Conservation (phyloP, 306 rosid genomes). For the Fagus sylvatica region DNA sequence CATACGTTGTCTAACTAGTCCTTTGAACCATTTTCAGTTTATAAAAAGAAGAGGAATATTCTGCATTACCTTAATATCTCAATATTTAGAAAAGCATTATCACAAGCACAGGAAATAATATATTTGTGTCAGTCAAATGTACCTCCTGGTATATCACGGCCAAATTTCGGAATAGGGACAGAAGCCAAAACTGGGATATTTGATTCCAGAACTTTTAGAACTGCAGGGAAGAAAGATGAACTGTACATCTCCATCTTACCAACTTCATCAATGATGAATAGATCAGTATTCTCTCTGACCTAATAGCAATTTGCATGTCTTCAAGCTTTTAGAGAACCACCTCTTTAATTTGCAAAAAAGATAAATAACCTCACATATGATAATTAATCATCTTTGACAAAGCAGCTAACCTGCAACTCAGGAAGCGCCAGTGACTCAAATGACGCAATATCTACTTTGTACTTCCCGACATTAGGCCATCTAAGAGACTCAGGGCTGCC, state of each 20-base stretch:
- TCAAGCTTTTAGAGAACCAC: constrained; percentile 17
- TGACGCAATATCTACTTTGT: constrained; percentile 68
- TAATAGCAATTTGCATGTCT: constrained; percentile 20
- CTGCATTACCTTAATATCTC: background rate
- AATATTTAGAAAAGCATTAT: background rate
- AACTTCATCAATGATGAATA: constrained; percentile 80
- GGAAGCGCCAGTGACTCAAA: constrained; percentile 81
- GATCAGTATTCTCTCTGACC: constrained; percentile 72
- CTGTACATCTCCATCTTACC: constrained; percentile 91
- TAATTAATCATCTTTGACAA: constrained; percentile 6
- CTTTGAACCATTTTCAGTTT: background rate
- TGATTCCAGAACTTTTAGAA: constrained; percentile 69
- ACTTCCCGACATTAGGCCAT: constrained; percentile 90
- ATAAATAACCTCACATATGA: constrained; percentile 5
- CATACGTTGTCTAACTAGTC: background rate
- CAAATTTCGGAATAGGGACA: constrained; percentile 70
- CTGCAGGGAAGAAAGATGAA: constrained; percentile 83
- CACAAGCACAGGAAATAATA: background rate
- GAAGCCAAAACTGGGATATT: constrained; percentile 74
- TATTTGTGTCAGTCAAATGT: background rate
- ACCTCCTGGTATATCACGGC: constrained; percentile 84
- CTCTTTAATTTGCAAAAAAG: background rate
- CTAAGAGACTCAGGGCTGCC: constrained; percentile 58
- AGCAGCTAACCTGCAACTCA: constrained; percentile 65
- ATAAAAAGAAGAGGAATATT: background rate